Base-by-base conservation (phyloP, 805 yeast genomes). In the Teunomyces funiuensis region DNA sequence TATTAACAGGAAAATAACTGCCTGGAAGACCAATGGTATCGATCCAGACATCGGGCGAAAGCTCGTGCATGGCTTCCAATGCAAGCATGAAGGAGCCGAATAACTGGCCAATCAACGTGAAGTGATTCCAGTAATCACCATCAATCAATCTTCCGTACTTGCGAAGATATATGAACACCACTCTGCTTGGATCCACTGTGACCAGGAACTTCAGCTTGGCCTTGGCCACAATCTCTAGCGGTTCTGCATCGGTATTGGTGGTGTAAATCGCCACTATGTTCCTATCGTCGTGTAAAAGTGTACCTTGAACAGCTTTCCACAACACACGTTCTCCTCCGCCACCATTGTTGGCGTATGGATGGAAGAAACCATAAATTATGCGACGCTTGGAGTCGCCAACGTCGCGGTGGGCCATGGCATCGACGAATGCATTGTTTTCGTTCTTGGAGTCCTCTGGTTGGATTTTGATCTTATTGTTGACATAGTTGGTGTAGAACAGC, bases 271-370 rank as follows among this genome's bases (percentile, higher is more conserved):
- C 82, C 2, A 76, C 85, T 6, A 86, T 65, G 51, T 81, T 79
- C 20, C 63, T 54, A 5, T 65, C 63, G 46, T 74, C 70, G 16
- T 69, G 63, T 7, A 60, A 49, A 44, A 90, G 66, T 0, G 96
- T 85, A 23, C 83, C 74, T 50, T 78, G 75, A 5, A 91, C 87
- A 0, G 97, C 96, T 41, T 87, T 89, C 99, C 99, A 93, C 29
- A 93, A 69, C 0, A 93, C 99, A 42, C 91, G 79, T 59, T 93
- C 99, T 17, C 99, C 99, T 22, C 99, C 99, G 14, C 99, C 99
- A 34, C 95, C 96, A 28, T 96, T 95, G 58, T 86, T 87, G 49
- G 97, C 89, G 53, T 83, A 86, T 0, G 99, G 99, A 64, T 93
- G 99, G 69, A 93, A 89, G 55, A 85, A 90, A 5, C 98, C 99